phyloP scores from a whole-genome alignment of 1,284 basidiomycete genomes.

The Paramarasmius palmivorus region DNA sequence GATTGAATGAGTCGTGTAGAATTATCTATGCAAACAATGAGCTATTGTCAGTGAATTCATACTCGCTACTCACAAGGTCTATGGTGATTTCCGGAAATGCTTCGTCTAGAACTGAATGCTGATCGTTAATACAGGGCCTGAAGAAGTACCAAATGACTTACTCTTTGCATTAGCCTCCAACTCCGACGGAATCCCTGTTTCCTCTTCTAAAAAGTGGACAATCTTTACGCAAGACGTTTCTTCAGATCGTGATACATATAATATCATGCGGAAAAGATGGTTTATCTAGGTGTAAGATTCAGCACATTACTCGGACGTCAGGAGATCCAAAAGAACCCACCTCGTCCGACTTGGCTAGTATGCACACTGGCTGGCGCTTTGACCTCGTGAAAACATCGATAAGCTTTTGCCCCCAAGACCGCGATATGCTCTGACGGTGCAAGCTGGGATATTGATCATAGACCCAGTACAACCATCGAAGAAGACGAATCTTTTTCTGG shows the following conservation, averaged over 20 bases:
- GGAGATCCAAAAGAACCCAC: conserved; percentile 35
- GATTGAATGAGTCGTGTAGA: conserved; percentile 46
- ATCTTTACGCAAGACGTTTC: conserved; percentile 67
- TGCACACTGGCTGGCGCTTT: conserved; percentile 54
- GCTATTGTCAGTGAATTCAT: not conserved
- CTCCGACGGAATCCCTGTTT: conserved; percentile 54
- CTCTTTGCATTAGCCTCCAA: conserved; percentile 65
- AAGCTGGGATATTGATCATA: conserved; percentile 58
- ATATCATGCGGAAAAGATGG: conserved; percentile 58
- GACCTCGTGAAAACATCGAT: conserved; percentile 45
- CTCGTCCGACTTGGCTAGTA: conserved; percentile 64
- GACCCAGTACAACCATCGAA: conserved; percentile 59
- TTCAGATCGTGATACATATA: conserved; percentile 67
- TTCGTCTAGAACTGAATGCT: conserved; percentile 51
- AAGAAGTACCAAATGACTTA: conserved; percentile 25
- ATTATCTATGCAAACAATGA: conserved; percentile 39
- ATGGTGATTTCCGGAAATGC: conserved; percentile 63
- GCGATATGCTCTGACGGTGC: conserved; percentile 38
- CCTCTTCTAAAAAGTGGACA: conserved; percentile 59
- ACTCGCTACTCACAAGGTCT: conserved; percentile 42
- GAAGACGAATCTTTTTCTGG: conserved; percentile 51
- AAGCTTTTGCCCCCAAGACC: conserved; percentile 41
- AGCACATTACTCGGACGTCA: conserved; percentile 1
- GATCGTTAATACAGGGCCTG: conserved; percentile 7
- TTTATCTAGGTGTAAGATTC: conserved; percentile 56